Evolutionary conservation across 768 basidiomycete genomes (phyloP), one percentile per base, ranked within the genome.

Genomic region (Lactarius trivialis): DNA sequence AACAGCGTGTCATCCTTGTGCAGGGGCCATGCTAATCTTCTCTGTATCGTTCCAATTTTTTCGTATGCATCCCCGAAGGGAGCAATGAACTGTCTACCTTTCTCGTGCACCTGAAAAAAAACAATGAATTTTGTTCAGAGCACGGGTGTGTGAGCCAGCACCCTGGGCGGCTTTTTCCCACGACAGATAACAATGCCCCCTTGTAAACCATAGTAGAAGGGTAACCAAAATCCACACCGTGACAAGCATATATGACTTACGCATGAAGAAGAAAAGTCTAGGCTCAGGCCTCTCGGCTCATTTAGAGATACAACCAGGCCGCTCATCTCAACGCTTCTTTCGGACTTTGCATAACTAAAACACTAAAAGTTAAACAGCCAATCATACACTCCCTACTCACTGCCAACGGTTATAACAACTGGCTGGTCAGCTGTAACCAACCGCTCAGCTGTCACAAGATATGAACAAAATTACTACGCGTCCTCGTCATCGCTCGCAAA

Each of bases 11-110:
- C 93, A 96, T 96, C 93, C 94, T 96, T 97, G 93, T 96, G 94
- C 93, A 96, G 93, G 94, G 93, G 93, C 94, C 91, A 96, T 96
- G 93, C 93, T 95, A 94, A 96, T 94, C 93, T 95, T 95, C 93
- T 96, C 93, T 93, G 93, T 94, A 95, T 94, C 89, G 92, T 93
- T 94, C 90, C 93, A 93, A 93, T 90, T 91, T 93, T 93, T 89
- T 88, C 87, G 85, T 91, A 88, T 90, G 90, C 86, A 87, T 88
- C 89, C 86, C 86, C 86, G 85, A 88, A 88, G 86, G 86, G 86
- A 64, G 65, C 65, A 55, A 48, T 64, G 3, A 43, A 21, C 9
- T 21, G 0, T 43, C n/a, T 11, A 43, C 41, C 41, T 43, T 43
- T 8, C 41, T n/a, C n/a, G 9, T 8, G 9, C n/a, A 9, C 41